Conservation (phyloP, 2,329 filamentous ascomycete genomes). For the Niveomyces coronatus region DNA sequence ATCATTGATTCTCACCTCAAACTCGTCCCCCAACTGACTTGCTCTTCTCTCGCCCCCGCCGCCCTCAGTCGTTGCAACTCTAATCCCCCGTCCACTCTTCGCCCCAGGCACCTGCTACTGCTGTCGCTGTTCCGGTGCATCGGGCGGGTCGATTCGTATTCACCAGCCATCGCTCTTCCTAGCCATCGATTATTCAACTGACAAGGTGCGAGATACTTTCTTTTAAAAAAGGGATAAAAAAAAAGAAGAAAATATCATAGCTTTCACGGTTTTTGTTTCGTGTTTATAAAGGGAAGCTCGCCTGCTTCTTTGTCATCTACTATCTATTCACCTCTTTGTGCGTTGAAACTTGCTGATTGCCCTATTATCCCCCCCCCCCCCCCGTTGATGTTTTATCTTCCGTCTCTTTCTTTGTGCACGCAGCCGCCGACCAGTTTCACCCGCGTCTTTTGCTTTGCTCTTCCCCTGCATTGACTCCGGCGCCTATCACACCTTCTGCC, state of each 20-base stretch:
- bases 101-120: no score
- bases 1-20: conserved; percentile 1
- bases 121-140: background rate
- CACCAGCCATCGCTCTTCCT: conserved; percentile 6
- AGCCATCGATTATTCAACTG: conserved; percentile 8
- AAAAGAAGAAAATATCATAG: no score
- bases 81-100: conserved; percentile 1
- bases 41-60: background rate
- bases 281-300: no score
- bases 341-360: no score
- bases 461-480: background rate
- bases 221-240: no score
- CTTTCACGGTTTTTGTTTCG: no score
- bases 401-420: background rate
- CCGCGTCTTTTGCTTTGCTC: background rate
- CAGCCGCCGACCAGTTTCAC: background rate
- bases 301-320: no score
- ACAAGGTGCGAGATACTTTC: conserved; percentile 1
- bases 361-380: no score
- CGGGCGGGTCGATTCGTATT: conserved; percentile 10
- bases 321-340: no score
- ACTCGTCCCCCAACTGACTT: background rate
- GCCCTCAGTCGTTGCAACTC: background rate
- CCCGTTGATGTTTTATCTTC: background rate
- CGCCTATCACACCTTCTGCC: conserved; percentile 6